Evolutionary conservation across 371 early-diverging fungal genomes (phyloP).

Genomic region (Funneliformis caledonium): DNA sequence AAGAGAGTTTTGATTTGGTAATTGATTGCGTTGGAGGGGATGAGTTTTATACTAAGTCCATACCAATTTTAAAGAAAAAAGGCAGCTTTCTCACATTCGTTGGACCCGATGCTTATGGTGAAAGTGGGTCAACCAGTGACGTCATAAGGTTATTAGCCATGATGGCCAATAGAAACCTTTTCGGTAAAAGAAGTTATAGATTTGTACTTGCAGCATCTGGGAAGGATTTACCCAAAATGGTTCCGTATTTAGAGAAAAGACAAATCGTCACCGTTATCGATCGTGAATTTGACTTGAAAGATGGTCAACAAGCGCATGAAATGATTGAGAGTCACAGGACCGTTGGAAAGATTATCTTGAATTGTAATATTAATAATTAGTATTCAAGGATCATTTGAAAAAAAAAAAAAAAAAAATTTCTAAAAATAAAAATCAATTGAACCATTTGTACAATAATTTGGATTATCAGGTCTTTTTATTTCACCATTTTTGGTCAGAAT

Average conservation of each 20-base stretch:
- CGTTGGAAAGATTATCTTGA: slow-evolving; percentile 60
- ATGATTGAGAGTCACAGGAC: slow-evolving; percentile 50
- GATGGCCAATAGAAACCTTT: background rate
- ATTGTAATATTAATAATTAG: background rate
- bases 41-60: slow-evolving; percentile 14
- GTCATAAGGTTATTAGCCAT: background rate
- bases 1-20: slow-evolving; percentile 49
- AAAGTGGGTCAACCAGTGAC: background rate
- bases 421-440: no score
- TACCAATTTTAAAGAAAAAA: slow-evolving; percentile 4
- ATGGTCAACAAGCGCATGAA: slow-evolving; percentile 53
- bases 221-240: slow-evolving; percentile 16
- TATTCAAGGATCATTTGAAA: background rate
- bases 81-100: slow-evolving; percentile 2
- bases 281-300: slow-evolving; percentile 46
- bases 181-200: slow-evolving; percentile 16
- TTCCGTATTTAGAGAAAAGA: slow-evolving; percentile 13
- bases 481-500: no score
- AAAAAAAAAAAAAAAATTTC: no score
- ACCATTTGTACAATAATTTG: no score
- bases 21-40: slow-evolving; percentile 45
- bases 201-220: background rate
- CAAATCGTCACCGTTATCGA: background rate
- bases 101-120: background rate
- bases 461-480: no score